Evolutionary conservation across 2,329 filamentous ascomycete genomes (phyloP).

Genomic region (Fusarium sp.): DNA sequence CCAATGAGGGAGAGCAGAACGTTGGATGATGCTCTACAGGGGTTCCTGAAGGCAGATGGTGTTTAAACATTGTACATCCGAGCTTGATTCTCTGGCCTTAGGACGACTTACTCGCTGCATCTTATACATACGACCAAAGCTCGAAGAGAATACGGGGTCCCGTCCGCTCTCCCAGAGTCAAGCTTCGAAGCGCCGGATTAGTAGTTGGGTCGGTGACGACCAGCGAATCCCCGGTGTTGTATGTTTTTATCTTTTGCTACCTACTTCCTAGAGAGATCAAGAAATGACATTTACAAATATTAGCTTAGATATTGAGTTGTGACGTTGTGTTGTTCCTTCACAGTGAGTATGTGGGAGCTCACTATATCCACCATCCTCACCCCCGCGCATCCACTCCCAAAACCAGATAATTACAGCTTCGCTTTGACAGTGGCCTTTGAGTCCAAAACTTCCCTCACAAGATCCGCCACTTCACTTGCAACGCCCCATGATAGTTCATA

Average conservation of each 20-base stretch:
- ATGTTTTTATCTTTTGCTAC: not conserved
- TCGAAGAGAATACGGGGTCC: not conserved
- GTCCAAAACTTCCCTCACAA: slow-evolving; percentile 26
- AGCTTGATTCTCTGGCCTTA: not conserved
- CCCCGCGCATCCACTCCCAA: not conserved
- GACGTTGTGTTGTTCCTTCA: not conserved
- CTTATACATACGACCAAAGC: not conserved
- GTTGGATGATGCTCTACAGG: not conserved
- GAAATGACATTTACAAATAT: not conserved
- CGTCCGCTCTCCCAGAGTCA: not conserved
- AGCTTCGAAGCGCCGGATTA: not conserved
- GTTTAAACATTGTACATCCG: not conserved
- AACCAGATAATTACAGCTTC: slow-evolving; percentile 13
- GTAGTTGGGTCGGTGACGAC: not conserved
- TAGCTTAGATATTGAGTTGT: not conserved
- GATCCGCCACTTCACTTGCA: slow-evolving; percentile 59
- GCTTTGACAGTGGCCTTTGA: not conserved
- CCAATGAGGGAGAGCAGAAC: slow-evolving; percentile 14
- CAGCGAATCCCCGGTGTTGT: not conserved
- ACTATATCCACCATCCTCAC: not conserved
- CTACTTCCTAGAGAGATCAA: not conserved
- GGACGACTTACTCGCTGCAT: rapidly evolving
- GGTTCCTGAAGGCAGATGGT: not conserved
- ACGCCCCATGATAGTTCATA: slow-evolving; percentile 73
- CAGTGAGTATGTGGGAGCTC: not conserved